Evolutionary conservation across 352 stramenopile genomes (phyloP), one percentile per base, ranked within the genome.

Genomic region (Phytopythium sindhum): DNA sequence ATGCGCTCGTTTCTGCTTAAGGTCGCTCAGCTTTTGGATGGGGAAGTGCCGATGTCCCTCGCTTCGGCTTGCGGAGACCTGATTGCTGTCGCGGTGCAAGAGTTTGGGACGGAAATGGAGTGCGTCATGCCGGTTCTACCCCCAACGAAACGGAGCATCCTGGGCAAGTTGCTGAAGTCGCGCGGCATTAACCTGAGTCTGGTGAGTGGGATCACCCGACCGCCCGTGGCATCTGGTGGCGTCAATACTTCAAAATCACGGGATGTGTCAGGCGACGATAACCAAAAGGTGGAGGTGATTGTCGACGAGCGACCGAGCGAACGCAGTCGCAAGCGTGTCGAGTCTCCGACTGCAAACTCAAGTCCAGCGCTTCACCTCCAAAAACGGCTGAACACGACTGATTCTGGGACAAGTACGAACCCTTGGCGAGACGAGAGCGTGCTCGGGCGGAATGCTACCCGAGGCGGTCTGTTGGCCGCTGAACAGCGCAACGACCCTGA

Each of bases 1-100:
- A 88, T 93, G 76, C 83, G 83, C 17, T 69, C 70, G 11, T 80
- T 95, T 44, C 63, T 95, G 33, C 76, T 78, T 7, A 92, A 90
- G 59, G 72, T 93, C 23, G 81, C 79, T 42, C 76, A 90, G 12
- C 70, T 91, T 7, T 64, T 91, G 62, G 80, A 92, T 63, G 57
- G 65, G 24, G 86, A 95, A 50, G 65, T 69, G 5, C 83, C 85
- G 0, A 76, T 92, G 37, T 76, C 83, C 21, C 73, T 91, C 10
- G 72, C 76, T 24, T 77, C 69, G 29, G 80, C 78, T 1, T 89
- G 80, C 65, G 67, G 81, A 3, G 77, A 89, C n/a, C 68, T 93
- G 2, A 60, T 93, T 8, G 70, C 79, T 45, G 61, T 85, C 10
- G 66, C 69, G 3, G 75, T 73, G 12, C 71, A 74, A 26, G 66